phyloP scores from a whole-genome alignment of 2,329 filamentous ascomycete genomes.

The Sclerotinia glacialis region DNA sequence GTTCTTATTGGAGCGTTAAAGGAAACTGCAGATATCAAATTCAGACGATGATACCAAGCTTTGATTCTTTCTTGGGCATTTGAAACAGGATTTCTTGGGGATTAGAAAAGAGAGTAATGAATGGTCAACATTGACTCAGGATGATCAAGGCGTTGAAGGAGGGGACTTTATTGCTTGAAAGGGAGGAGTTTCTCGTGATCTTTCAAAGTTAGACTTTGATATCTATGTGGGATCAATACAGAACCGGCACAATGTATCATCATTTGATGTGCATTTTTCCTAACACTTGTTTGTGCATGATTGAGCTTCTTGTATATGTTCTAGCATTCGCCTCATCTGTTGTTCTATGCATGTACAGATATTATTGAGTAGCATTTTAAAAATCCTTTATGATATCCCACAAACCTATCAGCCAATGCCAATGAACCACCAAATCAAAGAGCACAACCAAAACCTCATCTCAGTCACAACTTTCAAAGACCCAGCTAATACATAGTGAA shows the following conservation, averaged over 20 bases:
- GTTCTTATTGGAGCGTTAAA: conserved; percentile 61
- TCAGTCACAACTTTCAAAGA: not conserved
- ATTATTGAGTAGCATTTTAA: not conserved
- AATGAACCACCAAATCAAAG: not conserved
- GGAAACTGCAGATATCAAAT: conserved; percentile 49
- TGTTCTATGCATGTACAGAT: not conserved
- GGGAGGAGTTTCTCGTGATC: conserved; percentile 16
- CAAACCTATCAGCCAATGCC: not conserved
- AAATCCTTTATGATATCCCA: not conserved
- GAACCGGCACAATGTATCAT: not conserved
- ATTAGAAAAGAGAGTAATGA: conserved; percentile 11
- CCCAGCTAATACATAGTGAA: not conserved
- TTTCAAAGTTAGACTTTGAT: conserved; percentile 10
- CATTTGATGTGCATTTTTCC: not conserved
- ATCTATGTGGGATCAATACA: conserved; percentile 7
- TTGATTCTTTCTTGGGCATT: not conserved
- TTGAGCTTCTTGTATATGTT: not conserved
- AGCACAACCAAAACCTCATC: not conserved
- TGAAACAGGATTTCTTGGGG: conserved; percentile 13
- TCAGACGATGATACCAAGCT: conserved; percentile 28
- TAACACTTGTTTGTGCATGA: not conserved
- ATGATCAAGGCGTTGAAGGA: conserved; percentile 16
- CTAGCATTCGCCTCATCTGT: not conserved
- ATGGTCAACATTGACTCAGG: conserved; percentile 2
- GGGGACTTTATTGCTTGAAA: not conserved